Percentiles rank a stretch among this genome's conserved stretches.
Evolutionary conservation across 768 basidiomycete species (phyloP).

Genomic region (Cyclocybe cylindracea): DNA sequence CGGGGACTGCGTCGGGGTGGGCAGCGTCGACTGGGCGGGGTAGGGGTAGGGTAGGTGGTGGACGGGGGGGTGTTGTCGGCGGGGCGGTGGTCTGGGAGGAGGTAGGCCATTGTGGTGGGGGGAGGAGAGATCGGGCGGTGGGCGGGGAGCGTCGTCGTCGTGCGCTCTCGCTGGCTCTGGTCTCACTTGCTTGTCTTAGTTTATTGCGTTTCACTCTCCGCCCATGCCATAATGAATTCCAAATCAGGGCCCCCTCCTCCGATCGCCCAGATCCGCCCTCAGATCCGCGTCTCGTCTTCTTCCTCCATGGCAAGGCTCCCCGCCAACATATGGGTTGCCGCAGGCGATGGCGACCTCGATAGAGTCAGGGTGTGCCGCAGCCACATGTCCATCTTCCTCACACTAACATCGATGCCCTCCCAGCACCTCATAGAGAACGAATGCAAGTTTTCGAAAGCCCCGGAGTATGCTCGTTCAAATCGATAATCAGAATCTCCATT

Average conservation of each 20-base stretch:
- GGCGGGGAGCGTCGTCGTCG: constrained; percentile 2
- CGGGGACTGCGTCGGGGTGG: constrained; percentile 24
- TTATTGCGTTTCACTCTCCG: neutral
- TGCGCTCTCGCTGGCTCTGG: no score
- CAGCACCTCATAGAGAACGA: constrained; percentile 64
- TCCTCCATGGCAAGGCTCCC: neutral
- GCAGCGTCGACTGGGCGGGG: constrained; percentile 13
- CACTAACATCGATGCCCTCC: constrained; percentile 15
- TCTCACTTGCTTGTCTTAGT: no score
- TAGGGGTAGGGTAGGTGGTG: constrained; percentile 10
- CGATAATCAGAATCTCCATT: constrained; percentile 33
- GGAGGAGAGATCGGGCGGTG: constrained; percentile 7
- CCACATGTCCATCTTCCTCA: constrained; percentile 8
- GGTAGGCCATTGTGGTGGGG: constrained; percentile 20
- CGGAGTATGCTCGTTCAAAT: constrained; percentile 21
- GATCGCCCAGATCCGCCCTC: constrained; percentile 26
- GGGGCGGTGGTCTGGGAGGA: constrained; percentile 8
- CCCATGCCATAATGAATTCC: constrained; percentile 23
- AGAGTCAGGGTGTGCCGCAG: constrained; percentile 60
- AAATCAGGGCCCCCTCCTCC: constrained; percentile 15
- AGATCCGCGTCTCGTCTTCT: constrained; percentile 25
- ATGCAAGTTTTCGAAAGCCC: constrained; percentile 40
- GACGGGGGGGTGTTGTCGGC: constrained; percentile 12
- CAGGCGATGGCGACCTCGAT: constrained; percentile 85
- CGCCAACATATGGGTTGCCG: constrained; percentile 92